Percentiles rank a stretch among this genome's conserved stretches.
These are phyloP conservation scores for Angophora floribunda DNA, from an alignment of 345 rosid species.

Conservation along the genomic window DNA sequence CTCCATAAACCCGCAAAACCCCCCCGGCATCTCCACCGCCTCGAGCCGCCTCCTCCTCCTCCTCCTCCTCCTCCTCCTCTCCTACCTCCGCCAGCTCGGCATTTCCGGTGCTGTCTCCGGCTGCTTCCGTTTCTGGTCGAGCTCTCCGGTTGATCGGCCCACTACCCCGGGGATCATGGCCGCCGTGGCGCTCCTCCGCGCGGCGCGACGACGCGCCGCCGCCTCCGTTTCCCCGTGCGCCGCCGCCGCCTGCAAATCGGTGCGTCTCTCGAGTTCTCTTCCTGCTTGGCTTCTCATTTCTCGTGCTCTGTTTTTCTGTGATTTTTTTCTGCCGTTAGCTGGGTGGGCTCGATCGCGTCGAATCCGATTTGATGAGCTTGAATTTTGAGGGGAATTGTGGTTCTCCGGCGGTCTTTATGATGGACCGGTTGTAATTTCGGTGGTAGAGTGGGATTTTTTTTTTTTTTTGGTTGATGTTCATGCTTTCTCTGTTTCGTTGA, in stretches of 20 bases:
- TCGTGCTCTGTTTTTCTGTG: background rate
- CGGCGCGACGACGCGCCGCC: constrained; percentile 2
- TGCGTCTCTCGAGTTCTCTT: background rate
- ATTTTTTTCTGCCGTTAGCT: background rate
- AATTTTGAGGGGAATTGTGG: background rate
- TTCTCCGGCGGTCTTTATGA: background rate
- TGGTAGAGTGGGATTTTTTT: background rate
- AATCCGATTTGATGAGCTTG: background rate
- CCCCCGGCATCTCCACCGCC: background rate
- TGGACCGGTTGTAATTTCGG: background rate
- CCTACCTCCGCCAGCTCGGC: background rate
- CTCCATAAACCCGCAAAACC: background rate
- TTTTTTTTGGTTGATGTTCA: too few relatives aligned
- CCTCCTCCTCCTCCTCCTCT: background rate
- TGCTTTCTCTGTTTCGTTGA: background rate
- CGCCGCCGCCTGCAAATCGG: background rate
- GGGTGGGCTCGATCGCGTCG: background rate
- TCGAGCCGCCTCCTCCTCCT: background rate
- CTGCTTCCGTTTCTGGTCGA: background rate
- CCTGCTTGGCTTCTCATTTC: background rate
- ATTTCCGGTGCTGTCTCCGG: background rate
- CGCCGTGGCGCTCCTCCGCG: constrained; percentile 4
- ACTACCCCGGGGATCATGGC: background rate
- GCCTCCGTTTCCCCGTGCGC: background rate
- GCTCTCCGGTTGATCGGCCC: background rate